A percentile compares a stretch with the other conserved stretches of the same genome.
These are phyloP conservation scores for Mycosphaerella sp. DNA, from an alignment of 2,329 filamentous ascomycete genomes.

Conservation along the genomic window DNA sequence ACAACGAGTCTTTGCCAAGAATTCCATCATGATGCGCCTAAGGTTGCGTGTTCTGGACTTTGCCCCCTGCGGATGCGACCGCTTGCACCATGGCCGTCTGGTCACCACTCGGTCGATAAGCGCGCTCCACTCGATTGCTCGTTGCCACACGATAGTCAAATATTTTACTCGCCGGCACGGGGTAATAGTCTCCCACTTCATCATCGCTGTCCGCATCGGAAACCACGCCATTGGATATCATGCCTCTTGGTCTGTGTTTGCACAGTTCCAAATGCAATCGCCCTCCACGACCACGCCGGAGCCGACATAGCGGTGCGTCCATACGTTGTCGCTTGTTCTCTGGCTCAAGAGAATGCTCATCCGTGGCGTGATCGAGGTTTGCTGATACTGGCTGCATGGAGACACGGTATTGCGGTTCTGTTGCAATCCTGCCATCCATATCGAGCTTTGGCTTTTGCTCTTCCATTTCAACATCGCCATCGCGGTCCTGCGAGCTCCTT, in stretches of 20 bases:
- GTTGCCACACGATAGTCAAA: slow-evolving; percentile 62
- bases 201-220: slow-evolving; percentile 84
- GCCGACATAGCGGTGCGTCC: slow-evolving; percentile 62
- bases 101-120: slow-evolving; percentile 22
- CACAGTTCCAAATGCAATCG: slow-evolving; percentile 74
- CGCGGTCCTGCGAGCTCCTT: slow-evolving; percentile 35
- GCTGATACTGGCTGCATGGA: slow-evolving; percentile 16
- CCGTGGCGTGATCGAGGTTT: slow-evolving; percentile 1
- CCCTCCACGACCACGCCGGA: slow-evolving; percentile 76
- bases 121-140: slow-evolving; percentile 39
- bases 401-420: slow-evolving; percentile 26
- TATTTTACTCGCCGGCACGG: slow-evolving; percentile 44
- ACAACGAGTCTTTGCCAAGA: slow-evolving; percentile 1
- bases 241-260: slow-evolving; percentile 24
- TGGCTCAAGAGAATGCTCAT: slow-evolving; percentile 11
- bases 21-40: neutral
- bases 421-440: slow-evolving; percentile 15
- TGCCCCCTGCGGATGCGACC: neutral
- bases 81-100: slow-evolving; percentile 21
- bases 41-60: slow-evolving; percentile 1
- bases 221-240: slow-evolving; percentile 31
- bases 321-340: slow-evolving; percentile 19
- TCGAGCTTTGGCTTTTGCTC: slow-evolving; percentile 25
- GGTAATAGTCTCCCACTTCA: slow-evolving; percentile 47
- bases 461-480: slow-evolving; percentile 37